Evolutionary conservation across 495 filamentous ascomycete genomes (phyloP), one percentile per base, ranked within the genome.

Genomic region (Rhypophila decipiens): DNA sequence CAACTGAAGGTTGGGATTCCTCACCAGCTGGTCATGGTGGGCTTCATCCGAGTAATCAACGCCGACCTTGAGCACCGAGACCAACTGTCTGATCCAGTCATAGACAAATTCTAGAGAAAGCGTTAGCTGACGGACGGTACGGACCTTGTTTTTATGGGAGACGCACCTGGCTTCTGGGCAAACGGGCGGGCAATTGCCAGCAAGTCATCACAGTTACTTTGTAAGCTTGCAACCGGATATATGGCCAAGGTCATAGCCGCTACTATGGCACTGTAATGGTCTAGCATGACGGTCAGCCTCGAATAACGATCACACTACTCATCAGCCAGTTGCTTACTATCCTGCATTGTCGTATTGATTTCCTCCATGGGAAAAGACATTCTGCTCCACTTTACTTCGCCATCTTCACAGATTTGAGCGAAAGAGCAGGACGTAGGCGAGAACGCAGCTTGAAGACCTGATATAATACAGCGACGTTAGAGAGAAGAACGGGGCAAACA

Each of bases 351-450:
- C n/a, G 59, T 49, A 15, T 50, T 62, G 34, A 65, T 49, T 38
- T 77, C 68, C 17, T 64, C 65, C 34, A 70, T 46, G 5, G 63
- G 65, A 49, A 82, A 79, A 17, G 82, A 75, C 65, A 90, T 75
- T 11, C 65, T 65, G 43, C 77, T 77, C 65, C 89, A 73, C 53
- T 80, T 78, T 17, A 84, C 61, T 24, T 78, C 73, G 4, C 80
- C 79, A 41, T 88, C 83, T 44, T 81, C 74, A 46, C 83, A 78
- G 22, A 89, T 68, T 40, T 74, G 71, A 0, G 79, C 78, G 20
- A 83, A 71, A 27, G 82, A 79, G 53, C 82, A 88, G 33, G 79
- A 76, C 44, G 84, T 90, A 0, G 88, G 86, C 7, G 87, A 93
- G 44, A 90, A 77, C 13, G 83, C 78, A 29, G 81, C 76, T 43